These are phyloP conservation scores for Ceratobasidium sp. DNA, from an alignment of 1,284 basidiomycete genomes.

Conservation along the genomic window DNA sequence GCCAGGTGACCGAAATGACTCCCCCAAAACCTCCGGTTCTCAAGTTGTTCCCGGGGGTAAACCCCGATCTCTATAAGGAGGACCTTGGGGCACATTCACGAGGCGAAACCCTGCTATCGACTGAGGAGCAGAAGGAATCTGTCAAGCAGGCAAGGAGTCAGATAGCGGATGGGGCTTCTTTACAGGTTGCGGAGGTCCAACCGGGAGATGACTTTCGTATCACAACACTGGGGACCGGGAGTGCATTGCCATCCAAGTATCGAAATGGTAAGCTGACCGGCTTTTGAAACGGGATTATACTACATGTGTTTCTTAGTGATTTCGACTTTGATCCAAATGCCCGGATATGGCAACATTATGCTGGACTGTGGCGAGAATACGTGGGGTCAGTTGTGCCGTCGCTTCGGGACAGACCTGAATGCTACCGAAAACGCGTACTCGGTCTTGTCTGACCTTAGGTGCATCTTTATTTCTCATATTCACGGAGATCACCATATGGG, in stretches of 20 bases:
- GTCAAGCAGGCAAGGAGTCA: slow-evolving; percentile 48
- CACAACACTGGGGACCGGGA: slow-evolving; percentile 87
- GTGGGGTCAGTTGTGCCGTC: slow-evolving; percentile 83
- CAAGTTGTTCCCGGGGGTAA: slow-evolving; percentile 47
- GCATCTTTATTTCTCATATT: slow-evolving; percentile 88
- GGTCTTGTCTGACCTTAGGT: slow-evolving; percentile 73
- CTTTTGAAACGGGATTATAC: neutral
- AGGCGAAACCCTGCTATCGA: slow-evolving; percentile 22
- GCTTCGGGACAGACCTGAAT: slow-evolving; percentile 69
- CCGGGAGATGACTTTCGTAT: slow-evolving; percentile 71
- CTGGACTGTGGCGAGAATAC: slow-evolving; percentile 93
- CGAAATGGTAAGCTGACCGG: slow-evolving; percentile 71
- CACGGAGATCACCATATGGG: slow-evolving; percentile 96
- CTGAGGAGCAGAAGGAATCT: slow-evolving; percentile 1
- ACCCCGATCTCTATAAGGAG: slow-evolving; percentile 29
- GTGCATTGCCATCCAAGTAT: slow-evolving; percentile 82
- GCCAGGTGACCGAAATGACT: slow-evolving; percentile 55
- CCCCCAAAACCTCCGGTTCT: slow-evolving; percentile 54
- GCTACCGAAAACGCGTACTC: slow-evolving; percentile 57
- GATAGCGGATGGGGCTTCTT: neutral
- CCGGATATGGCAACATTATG: slow-evolving; percentile 72
- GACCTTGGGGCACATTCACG: neutral
- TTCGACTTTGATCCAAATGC: slow-evolving; percentile 73
- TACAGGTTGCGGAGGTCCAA: slow-evolving; percentile 21
- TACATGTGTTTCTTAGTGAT: slow-evolving; percentile 61